These are phyloP conservation scores for Boletus speciosus DNA, from an alignment of 768 basidiomycete species.

Conservation along the genomic window DNA sequence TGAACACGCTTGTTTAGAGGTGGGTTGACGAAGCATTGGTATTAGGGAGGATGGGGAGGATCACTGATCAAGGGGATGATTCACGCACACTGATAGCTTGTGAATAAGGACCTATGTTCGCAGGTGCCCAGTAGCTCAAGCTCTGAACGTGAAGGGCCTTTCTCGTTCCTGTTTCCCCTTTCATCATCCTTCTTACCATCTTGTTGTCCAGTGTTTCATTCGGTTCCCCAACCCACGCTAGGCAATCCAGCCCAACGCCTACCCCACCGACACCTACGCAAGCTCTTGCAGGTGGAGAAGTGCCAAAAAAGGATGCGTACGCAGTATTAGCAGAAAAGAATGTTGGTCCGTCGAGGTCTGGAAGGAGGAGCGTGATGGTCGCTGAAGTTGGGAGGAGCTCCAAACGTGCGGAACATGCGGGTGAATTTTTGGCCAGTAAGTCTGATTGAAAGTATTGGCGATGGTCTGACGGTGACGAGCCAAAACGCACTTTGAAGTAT, in stretches of 20 bases:
- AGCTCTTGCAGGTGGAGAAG: constrained; percentile 91
- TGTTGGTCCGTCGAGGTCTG: constrained; percentile 61
- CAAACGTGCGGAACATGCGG: constrained; percentile 31
- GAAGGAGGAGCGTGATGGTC: constrained; percentile 80
- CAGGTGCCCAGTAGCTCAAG: constrained; percentile 97
- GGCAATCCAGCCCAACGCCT: constrained; percentile 70
- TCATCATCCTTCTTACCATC: not conserved
- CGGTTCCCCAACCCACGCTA: constrained; percentile 51
- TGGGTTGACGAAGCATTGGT: not conserved
- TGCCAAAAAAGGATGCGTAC: constrained; percentile 82
- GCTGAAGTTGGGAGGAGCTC: constrained; percentile 28
- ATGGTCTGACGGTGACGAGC: not conserved
- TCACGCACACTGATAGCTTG: constrained; percentile 78
- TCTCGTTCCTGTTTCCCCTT: constrained; percentile 38
- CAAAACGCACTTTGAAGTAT: constrained; percentile 51
- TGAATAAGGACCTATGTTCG: constrained; percentile 98
- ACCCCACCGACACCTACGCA: constrained; percentile 75
- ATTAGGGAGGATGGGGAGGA: not conserved
- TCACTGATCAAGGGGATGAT: not conserved
- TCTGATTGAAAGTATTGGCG: constrained; percentile 35
- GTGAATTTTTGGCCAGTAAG: constrained; percentile 43
- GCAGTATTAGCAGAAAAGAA: constrained; percentile 76
- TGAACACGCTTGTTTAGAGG: not conserved
- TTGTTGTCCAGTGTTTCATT: constrained; percentile 12
- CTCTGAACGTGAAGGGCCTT: constrained; percentile 91